Conservation (phyloP, 306 rosid genomes). For the Vachellia collinsii region DNA sequence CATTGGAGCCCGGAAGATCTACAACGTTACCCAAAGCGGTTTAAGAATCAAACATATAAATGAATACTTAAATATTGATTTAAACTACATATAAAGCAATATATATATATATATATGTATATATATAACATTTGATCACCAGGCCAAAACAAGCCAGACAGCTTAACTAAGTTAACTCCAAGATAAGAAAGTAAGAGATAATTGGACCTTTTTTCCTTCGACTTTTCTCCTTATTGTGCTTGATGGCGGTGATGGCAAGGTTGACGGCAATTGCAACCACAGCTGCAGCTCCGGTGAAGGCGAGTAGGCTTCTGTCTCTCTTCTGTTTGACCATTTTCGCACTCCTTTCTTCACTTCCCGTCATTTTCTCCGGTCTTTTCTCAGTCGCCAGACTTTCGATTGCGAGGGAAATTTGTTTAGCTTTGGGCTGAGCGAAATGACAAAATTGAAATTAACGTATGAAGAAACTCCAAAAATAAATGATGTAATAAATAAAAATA, state of each 20-base stretch:
- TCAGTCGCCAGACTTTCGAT: constrained; percentile 45
- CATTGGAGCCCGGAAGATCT: constrained; percentile 79
- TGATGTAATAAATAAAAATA: not conserved
- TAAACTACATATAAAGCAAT: not conserved
- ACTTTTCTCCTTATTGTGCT: constrained; percentile 46
- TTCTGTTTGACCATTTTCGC: constrained; percentile 59
- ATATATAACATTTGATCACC: not conserved
- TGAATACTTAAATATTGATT: not conserved
- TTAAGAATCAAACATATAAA: not conserved
- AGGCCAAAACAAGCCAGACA: not conserved
- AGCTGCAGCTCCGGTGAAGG: constrained; percentile 83
- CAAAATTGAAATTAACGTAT: constrained; percentile 35
- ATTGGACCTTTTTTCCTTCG: constrained; percentile 68
- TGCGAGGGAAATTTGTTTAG: constrained; percentile 61
- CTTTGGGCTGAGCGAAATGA: constrained; percentile 44
- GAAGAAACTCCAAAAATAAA: constrained; percentile 14
- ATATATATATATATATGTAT: not conserved
- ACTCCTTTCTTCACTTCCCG: constrained; percentile 53
- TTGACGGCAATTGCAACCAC: constrained; percentile 69
- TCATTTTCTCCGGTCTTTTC: constrained; percentile 55
- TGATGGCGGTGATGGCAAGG: constrained; percentile 65
- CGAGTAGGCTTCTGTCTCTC: constrained; percentile 50
- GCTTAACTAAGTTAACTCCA: not conserved
- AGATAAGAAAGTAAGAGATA: constrained; percentile 1
- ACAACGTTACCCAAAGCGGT: constrained; percentile 23